Percentiles rank a stretch among this genome's conserved stretches.
Evolutionary conservation across 228 moss, liverwort and hornwort genomes (phyloP).

Genomic region (Sphagnum magellanicum): DNA sequence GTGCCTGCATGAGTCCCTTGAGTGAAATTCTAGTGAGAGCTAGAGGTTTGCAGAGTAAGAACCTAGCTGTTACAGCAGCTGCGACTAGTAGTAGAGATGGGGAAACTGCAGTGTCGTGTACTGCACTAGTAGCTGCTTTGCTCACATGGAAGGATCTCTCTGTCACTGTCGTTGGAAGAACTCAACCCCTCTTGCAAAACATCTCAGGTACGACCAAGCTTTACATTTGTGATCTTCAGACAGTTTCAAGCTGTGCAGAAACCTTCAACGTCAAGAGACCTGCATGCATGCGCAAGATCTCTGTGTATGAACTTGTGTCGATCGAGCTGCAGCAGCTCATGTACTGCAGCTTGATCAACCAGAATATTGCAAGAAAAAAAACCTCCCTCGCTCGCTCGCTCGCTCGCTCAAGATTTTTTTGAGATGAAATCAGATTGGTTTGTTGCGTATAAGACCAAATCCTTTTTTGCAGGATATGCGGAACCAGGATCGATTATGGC

Average conservation of each 20-base stretch:
- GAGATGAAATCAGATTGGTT: not conserved
- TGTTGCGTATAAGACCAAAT: not conserved
- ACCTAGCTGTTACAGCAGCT: no score
- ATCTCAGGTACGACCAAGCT: conserved; percentile 22
- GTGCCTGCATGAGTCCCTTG: conserved; percentile 13
- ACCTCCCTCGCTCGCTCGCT: no score
- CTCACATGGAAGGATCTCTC: conserved; percentile 32
- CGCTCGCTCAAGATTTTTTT: no score
- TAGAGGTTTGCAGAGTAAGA: no score
- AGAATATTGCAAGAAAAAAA: no score
- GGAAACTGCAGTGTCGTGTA: not conserved
- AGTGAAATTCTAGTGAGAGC: conserved; percentile 43
- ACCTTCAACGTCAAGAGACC: no score
- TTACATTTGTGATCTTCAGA: not conserved
- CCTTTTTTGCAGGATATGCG: conserved; percentile 29
- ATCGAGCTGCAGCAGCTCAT: not conserved
- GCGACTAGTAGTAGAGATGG: no score
- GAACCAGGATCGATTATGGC: conserved; percentile 56
- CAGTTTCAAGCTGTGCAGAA: no score
- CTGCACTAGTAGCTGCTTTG: conserved; percentile 20
- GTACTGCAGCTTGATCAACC: no score
- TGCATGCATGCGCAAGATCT: no score
- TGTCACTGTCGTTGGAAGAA: conserved; percentile 24
- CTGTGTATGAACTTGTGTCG: not conserved
- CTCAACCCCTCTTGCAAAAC: conserved; percentile 42